Evolutionary conservation across 2,329 filamentous ascomycete species (phyloP).

Genomic region (Pseudogymnoascus sp.): DNA sequence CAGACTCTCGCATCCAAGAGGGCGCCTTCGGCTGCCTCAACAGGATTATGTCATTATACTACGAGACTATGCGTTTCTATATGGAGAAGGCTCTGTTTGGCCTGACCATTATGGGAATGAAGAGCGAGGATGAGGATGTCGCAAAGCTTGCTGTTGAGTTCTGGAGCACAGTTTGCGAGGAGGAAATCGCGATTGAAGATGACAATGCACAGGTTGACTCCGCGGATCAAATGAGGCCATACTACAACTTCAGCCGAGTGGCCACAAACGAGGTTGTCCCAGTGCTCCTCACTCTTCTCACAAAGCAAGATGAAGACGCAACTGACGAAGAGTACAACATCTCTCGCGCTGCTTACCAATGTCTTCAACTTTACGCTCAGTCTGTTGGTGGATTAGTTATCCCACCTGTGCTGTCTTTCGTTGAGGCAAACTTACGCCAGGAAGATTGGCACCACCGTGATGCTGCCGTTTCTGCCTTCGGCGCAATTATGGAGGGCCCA

Average conservation of each 20-base stretch:
- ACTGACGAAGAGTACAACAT: constrained; percentile 96
- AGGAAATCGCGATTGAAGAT: constrained; percentile 96
- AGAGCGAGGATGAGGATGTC: constrained; percentile 94
- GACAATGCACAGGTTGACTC: constrained; percentile 69
- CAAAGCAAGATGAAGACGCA: constrained; percentile 96
- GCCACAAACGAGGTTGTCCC: constrained; percentile 92
- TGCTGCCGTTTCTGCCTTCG: constrained; percentile 93
- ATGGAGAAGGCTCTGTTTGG: constrained; percentile 99
- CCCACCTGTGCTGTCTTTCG: constrained; percentile 77
- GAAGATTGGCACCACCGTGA: constrained; percentile 95
- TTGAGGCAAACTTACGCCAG: constrained; percentile 79
- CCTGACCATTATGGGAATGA: constrained; percentile 96
- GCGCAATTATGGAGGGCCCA: constrained; percentile 97
- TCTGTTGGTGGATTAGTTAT: constrained; percentile 81
- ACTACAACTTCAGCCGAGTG: constrained; percentile 92
- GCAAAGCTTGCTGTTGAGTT: constrained; percentile 97
- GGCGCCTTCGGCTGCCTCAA: constrained; percentile 95
- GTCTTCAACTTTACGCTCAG: constrained; percentile 89
- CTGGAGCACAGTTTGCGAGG: constrained; percentile 99
- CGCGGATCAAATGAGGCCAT: constrained; percentile 62
- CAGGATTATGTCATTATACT: constrained; percentile 97
- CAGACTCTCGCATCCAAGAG: constrained; percentile 85
- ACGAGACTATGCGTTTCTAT: constrained; percentile 99
- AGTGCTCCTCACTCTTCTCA: constrained; percentile 77
- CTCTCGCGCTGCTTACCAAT: constrained; percentile 91